phyloP scores from a whole-genome alignment of 495 filamentous ascomycete species.

The Poronia punctata region DNA sequence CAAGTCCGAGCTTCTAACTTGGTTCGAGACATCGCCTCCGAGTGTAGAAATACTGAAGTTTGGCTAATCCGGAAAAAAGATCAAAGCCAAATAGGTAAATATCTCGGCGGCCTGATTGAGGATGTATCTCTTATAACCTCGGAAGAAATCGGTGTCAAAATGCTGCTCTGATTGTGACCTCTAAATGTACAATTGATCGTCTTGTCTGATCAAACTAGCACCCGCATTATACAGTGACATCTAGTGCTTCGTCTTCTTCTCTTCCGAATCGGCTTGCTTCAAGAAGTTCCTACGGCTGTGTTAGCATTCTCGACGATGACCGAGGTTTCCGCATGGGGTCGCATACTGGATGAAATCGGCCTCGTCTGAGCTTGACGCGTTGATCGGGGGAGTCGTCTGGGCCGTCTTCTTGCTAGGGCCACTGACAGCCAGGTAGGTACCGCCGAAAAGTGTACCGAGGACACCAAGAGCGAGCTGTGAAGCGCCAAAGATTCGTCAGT shows the following conservation, averaged over 20 bases:
- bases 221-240: slow-evolving; percentile 6
- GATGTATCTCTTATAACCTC: too few relatives aligned
- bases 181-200: slow-evolving; percentile 27
- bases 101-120: too few relatives aligned
- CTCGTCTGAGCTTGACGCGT: slow-evolving; percentile 84
- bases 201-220: slow-evolving; percentile 10
- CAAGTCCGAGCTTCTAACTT: too few relatives aligned
- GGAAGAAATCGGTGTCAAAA: too few relatives aligned
- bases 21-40: too few relatives aligned
- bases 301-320: slow-evolving; percentile 23
- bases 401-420: slow-evolving; percentile 57
- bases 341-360: slow-evolving; percentile 95
- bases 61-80: too few relatives aligned
- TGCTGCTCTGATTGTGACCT: slow-evolving; percentile 14
- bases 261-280: slow-evolving; percentile 61
- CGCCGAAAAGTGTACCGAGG: slow-evolving; percentile 60
- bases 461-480: slow-evolving; percentile 78
- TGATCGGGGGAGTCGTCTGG: slow-evolving; percentile 71
- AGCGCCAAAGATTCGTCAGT: slow-evolving; percentile 18
- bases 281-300: slow-evolving; percentile 61
- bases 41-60: too few relatives aligned
- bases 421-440: slow-evolving; percentile 44
- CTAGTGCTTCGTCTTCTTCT: slow-evolving; percentile 64
- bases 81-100: too few relatives aligned
- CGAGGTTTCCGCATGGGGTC: slow-evolving; percentile 10